Percentiles rank a stretch among this genome's conserved stretches.
Conservation (phyloP, 1,284 basidiomycete genomes). For the Ganoderma meredithae region DNA sequence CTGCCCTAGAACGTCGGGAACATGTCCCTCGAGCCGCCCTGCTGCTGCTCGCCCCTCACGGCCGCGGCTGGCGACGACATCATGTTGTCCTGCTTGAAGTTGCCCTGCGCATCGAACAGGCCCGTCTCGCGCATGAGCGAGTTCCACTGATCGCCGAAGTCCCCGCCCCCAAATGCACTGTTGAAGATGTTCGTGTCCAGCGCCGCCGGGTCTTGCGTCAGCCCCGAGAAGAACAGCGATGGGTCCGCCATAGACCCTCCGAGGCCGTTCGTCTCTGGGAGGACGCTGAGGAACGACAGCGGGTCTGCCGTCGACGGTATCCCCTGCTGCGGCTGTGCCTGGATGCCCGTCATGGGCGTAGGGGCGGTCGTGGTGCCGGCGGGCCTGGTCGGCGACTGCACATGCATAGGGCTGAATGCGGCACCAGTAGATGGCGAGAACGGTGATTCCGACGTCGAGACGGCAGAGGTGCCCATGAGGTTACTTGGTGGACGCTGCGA, state of each 20-base stretch:
- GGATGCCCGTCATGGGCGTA: not conserved
- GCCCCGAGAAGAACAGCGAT: slow-evolving; percentile 14
- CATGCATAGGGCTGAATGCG: slow-evolving; percentile 14
- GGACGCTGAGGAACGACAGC: slow-evolving; percentile 26
- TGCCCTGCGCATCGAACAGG: slow-evolving; percentile 34
- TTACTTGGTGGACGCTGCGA: not conserved
- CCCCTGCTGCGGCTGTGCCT: slow-evolving; percentile 3
- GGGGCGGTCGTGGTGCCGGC: not conserved
- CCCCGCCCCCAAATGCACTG: slow-evolving; percentile 27
- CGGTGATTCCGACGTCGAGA: slow-evolving; percentile 11
- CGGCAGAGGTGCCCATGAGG: slow-evolving; percentile 14
- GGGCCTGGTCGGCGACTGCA: slow-evolving; percentile 2
- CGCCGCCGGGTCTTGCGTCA: slow-evolving; percentile 13
- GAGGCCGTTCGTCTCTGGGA: slow-evolving; percentile 10
- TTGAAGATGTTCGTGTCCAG: slow-evolving; percentile 23
- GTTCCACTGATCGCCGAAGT: slow-evolving; percentile 42
- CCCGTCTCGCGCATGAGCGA: slow-evolving; percentile 43
- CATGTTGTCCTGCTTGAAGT: slow-evolving; percentile 14
- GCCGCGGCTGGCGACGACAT: not conserved
- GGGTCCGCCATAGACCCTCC: slow-evolving; percentile 16
- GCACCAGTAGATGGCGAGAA: slow-evolving; percentile 9
- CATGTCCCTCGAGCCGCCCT: slow-evolving; percentile 6
- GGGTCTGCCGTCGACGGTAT: slow-evolving; percentile 11
- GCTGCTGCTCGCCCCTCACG: not conserved
- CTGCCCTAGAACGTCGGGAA: slow-evolving; percentile 14